Percentiles rank a stretch among this genome's conserved stretches.
These are phyloP conservation scores for Crassisporium funariophilum DNA, from an alignment of 768 basidiomycete genomes.

Conservation along the genomic window DNA sequence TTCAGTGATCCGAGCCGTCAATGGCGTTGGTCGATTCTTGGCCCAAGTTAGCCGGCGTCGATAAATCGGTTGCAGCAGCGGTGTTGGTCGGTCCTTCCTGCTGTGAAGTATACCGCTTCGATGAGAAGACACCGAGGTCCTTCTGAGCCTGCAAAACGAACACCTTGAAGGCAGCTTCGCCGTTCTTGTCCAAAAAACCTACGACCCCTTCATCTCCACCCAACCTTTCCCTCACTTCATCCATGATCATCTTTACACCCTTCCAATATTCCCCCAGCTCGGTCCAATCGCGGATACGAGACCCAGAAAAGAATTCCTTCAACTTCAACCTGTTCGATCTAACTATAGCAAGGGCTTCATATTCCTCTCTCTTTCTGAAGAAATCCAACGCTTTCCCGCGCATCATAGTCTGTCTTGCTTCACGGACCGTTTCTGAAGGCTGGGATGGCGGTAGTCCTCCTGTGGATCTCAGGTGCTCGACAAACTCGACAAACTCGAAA, in stretches of 20 bases:
- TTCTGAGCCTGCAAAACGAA: slow-evolving; percentile 40
- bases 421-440: slow-evolving; percentile 10
- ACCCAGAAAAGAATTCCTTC: slow-evolving; percentile 52
- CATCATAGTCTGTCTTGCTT: slow-evolving; percentile 24
- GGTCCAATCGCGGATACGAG: slow-evolving; percentile 56
- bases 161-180: slow-evolving; percentile 39
- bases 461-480: slow-evolving; percentile 18
- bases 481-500: slow-evolving; percentile 56
- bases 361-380: slow-evolving; percentile 55
- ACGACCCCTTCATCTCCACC: slow-evolving; percentile 51
- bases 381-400: slow-evolving; percentile 49
- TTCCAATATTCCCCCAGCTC: slow-evolving; percentile 44
- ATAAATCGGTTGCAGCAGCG: too few species aligned
- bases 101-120: background rate
- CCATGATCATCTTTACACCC: slow-evolving; percentile 54
- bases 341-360: slow-evolving; percentile 37
- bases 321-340: slow-evolving; percentile 31
- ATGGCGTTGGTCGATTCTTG: too few species aligned
- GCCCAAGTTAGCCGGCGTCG: too few species aligned
- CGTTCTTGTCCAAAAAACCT: slow-evolving; percentile 37
- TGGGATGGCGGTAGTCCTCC: background rate
- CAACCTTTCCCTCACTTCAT: slow-evolving; percentile 43
- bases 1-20: too few species aligned
- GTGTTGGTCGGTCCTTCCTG: too few species aligned
- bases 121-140: slow-evolving; percentile 24